Evolutionary conservation across 176 grass and related monocot species (phyloP), one percentile per base, ranked within the genome.

Genomic region (Tillandsia fasciculata): DNA sequence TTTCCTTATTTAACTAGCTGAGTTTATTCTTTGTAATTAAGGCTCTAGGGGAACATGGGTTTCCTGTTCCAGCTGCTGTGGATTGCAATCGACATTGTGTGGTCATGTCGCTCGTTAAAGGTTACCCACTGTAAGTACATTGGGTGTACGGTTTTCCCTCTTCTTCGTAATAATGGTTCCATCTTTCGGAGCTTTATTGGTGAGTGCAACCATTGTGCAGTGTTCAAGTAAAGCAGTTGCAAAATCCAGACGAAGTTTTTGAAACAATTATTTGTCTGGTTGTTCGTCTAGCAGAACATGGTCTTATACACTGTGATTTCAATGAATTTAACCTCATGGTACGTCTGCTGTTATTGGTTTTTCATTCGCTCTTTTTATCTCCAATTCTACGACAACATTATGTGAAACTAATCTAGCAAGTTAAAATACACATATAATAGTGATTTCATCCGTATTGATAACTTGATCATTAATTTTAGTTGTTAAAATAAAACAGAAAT

Each of bases 281-380:
- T 24, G 75, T 97, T 80, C 94, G 89, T 53, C 81, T 97, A 69
- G 89, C 84, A 23, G 94, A 97, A 79, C 94, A 97, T 86, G 94
- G 94, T 52, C 86, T 97, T 64, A 97, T 97, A 71, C 89, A 90
- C 76, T 97, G 94, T 80, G 94, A 97, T 76, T 97, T 97, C 69
- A 97, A 97, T 70, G 89, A 97, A 72, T 97, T 97, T 70, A 97
- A 97, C 75, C 87, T 97, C 77, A 97, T 92, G 94, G 89, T 92
- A 90, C 65, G 68, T 65, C 33, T 42, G 11, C 70, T 66, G 20
- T 15, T 58, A 72, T 8, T 61, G 42, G 67, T 74, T 49, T 26
- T 15, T 65, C 51, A 23, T 66, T 7, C n/a, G 64, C 65, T 29
- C 22, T 18, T 61, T 61, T 61, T 61, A 18, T 22, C 15, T 61